Conservation (phyloP, 306 rosid species). For the Hippophae gyantsensis region DNA sequence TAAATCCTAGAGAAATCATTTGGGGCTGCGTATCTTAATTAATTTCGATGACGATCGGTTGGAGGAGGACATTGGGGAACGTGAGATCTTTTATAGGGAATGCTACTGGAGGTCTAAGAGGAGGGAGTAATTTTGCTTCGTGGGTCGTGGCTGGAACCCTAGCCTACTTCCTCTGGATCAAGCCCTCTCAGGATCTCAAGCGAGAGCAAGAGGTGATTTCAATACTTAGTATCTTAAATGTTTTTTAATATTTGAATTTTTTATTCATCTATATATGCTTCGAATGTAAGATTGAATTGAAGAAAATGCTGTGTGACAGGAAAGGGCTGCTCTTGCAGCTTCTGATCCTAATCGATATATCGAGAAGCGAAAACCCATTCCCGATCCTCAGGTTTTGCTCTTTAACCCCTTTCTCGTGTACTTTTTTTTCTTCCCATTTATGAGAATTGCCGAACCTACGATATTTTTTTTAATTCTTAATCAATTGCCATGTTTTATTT, state of each 20-base stretch:
- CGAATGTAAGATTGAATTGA: background rate
- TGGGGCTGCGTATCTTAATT: too few relatives aligned
- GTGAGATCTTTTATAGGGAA: constrained; percentile 62
- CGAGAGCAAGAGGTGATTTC: constrained; percentile 54
- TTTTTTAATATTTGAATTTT: background rate
- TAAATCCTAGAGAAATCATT: too few relatives aligned
- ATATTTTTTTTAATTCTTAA: background rate
- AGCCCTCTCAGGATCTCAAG: constrained; percentile 78
- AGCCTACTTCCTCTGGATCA: constrained; percentile 90
- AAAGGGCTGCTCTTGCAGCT: constrained; percentile 58
- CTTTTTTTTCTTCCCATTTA: background rate
- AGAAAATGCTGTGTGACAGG: constrained; percentile 20
- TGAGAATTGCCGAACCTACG: too few relatives aligned
- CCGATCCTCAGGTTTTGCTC: constrained; percentile 65
- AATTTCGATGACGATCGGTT: constrained; percentile 37
- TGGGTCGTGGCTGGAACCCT: constrained; percentile 94
- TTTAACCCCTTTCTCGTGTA: background rate
- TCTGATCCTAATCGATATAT: constrained; percentile 55
- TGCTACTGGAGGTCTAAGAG: constrained; percentile 77
- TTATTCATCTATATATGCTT: background rate
- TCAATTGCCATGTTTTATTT: background rate
- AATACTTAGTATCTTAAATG: background rate
- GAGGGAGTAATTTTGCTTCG: constrained; percentile 69
- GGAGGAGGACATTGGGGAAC: constrained; percentile 75
- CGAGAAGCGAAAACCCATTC: constrained; percentile 74